These are phyloP conservation scores for Aspergillus nidulans DNA, from an alignment of 495 filamentous ascomycete species.

Conservation along the genomic window DNA sequence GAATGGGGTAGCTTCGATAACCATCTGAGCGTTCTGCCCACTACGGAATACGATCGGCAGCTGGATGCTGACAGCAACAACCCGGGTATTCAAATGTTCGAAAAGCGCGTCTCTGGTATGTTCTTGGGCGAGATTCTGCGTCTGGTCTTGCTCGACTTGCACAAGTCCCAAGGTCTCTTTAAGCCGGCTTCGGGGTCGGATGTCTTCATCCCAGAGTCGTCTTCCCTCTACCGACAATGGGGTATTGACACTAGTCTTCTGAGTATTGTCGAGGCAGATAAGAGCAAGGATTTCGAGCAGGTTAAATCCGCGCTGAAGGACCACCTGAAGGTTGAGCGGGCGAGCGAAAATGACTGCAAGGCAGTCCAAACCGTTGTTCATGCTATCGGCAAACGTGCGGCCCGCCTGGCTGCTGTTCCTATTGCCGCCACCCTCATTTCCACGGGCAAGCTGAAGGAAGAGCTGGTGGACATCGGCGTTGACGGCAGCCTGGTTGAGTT, in stretches of 20 bases:
- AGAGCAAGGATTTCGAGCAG: conserved; percentile 53
- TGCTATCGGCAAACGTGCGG: conserved; percentile 83
- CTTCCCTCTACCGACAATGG: conserved; percentile 74
- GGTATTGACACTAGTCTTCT: conserved; percentile 85
- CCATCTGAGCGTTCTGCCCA: conserved; percentile 77
- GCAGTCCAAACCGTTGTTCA: conserved; percentile 75
- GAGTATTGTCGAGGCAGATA: conserved; percentile 74
- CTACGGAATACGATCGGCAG: conserved; percentile 73
- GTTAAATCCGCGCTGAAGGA: conserved; percentile 73
- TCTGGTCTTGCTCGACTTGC: conserved; percentile 62
- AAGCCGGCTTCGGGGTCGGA: conserved; percentile 64
- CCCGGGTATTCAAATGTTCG: conserved; percentile 97
- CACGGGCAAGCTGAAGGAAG: conserved; percentile 62
- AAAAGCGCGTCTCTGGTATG: conserved; percentile 98
- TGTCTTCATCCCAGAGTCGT: conserved; percentile 59
- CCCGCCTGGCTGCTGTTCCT: conserved; percentile 81
- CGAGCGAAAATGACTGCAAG: conserved; percentile 71
- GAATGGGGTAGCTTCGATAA: conserved; percentile 99
- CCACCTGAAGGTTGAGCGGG: conserved; percentile 64
- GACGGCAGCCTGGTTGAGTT: conserved; percentile 89
- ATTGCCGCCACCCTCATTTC: conserved; percentile 76
- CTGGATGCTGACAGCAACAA: conserved; percentile 81
- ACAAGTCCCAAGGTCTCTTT: conserved; percentile 62
- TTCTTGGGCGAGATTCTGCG: conserved; percentile 94
- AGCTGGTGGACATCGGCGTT: conserved; percentile 81